Percentiles rank a stretch among this genome's conserved stretches.
Evolutionary conservation across 192 early-diverging fungal genomes (phyloP).

Genomic region (Coemansia sp.): DNA sequence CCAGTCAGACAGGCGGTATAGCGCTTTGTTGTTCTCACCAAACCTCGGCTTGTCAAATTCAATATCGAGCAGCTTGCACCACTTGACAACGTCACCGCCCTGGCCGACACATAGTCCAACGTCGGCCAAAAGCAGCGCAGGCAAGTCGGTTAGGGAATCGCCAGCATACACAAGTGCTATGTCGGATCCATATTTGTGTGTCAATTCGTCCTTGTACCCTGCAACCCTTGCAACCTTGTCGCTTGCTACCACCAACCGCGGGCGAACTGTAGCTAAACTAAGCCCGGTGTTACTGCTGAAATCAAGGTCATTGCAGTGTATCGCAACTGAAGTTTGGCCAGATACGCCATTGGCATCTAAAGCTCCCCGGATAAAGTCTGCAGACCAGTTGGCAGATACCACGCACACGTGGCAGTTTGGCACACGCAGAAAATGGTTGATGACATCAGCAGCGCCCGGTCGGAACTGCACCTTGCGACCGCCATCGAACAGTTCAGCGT

Average conservation of each 20-base stretch:
- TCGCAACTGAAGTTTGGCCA: not conserved
- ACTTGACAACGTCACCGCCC: conserved; percentile 12
- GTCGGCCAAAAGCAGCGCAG: conserved; percentile 34
- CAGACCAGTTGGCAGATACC: conserved; percentile 50
- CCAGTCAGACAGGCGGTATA: conserved; percentile 15
- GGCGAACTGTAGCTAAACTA: conserved; percentile 16
- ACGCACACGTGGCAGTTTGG: conserved; percentile 16
- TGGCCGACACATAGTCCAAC: conserved; percentile 39
- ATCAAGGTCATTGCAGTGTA: conserved; percentile 29
- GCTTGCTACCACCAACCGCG: conserved; percentile 21
- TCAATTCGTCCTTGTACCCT: not conserved
- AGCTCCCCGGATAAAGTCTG: conserved; percentile 43
- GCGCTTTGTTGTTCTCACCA: not conserved
- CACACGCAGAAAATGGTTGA: conserved; percentile 15
- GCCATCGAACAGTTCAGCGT: conserved; percentile 10
- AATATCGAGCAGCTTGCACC: conserved; percentile 35
- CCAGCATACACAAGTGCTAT: conserved; percentile 35
- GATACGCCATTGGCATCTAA: conserved; percentile 27
- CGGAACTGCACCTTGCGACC: conserved; percentile 17
- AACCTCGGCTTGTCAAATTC: conserved; percentile 9
- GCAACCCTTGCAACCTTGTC: conserved; percentile 31
- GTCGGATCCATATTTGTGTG: not conserved
- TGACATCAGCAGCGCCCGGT: conserved; percentile 14
- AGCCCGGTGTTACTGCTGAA: conserved; percentile 17
- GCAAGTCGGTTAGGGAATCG: conserved; percentile 51